Base-by-base conservation (phyloP, 1,139 yeast species). In the Saccharomycopsis hybrid region DNA sequence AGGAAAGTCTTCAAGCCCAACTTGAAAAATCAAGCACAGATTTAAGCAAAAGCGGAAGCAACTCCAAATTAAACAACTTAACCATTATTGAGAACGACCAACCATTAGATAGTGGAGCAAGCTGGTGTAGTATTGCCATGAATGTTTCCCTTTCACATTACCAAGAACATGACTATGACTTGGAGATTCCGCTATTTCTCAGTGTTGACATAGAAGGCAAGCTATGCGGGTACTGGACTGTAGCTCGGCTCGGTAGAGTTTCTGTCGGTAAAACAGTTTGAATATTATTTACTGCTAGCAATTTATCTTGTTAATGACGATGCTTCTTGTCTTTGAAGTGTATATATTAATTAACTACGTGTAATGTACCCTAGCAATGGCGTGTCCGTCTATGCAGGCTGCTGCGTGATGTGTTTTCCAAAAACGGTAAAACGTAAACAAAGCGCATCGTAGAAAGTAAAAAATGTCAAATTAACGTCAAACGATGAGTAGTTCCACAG, bases 71-170 rank as follows among this genome's bases (percentile, higher is more conserved):
- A 9, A 30, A 41, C n/a, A 45, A 39, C 18, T 11, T 32, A 8
- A 9, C 39, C 5, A 9, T 36, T 24, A 27, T 48, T 3, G 51
- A 48, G 4, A 13, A 31, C 8, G 44, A 43, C 11, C n/a, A 32
- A 29, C 55, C 55, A 9, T 24, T 52, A 5, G 55, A 52, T 13
- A n/a, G 11, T 3, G 50, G 46, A 5, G 42, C 45, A 5, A 52
- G 44, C 41, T 52, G 55, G 55, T 42, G 43, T 28, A 46, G 45
- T 25, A 29, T 50, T 5, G 48, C 47, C 18, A 37, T 52, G 47
- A 39, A 36, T 32, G 36, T 50, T 4, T 37, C 24, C 8, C 36
- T 45, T 9, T 51, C 54, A 9, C 27, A 24, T 8, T 38, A 39
- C 28, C 31, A 29, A 5, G 31, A 29, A 7, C 30, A 47, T 7